Base-by-base conservation (phyloP, 2,329 filamentous ascomycete genomes). In the Mycosphaerella arachidis region DNA sequence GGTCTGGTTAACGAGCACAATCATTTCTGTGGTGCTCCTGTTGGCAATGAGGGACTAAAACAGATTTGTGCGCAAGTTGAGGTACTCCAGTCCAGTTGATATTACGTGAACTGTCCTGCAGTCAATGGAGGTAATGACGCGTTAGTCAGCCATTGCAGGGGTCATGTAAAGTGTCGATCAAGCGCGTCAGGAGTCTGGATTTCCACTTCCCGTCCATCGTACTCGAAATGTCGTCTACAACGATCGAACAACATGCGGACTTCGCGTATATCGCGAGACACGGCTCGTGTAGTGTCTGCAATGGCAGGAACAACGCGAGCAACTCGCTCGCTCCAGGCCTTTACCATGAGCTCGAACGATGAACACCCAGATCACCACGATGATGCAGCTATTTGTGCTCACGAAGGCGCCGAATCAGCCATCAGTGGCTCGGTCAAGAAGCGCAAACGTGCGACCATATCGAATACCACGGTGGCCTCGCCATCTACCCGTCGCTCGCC, bases 191-290 rank as follows among this genome's bases (percentile, higher is more conserved):
- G n/a, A 43, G 40, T 43, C 40, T 43, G 40, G 40, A 43, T 6
- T 18, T 18, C 40, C 40, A 43, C n/a, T 16, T 43, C 18, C 40
- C 40, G 46, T 50, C 20, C 24, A 30, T 27, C 12, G 24, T 24
- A 18, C 9, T 29, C 46, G 29, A 50, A 2, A 50, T 50, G 46
- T 50, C 46, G 24, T 50, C 46, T 27, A 10, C 46, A 27, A 24
- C 20, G 46, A 62, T 86, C 82, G 0, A 85, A 72, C 0, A 67
- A 20, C 20, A 68, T 68, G 67, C 57, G 65, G 24, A 66, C 64
- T 9, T 66, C 67, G 29, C 61, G 66, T 24, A 57, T 68, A 18
- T 65, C 67, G 4, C 66, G 63, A 45, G 66, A 68, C 10, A 66
- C 67, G 10, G 67, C 67, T 51, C 66, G 61, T 58, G 33, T 69